phyloP scores from a whole-genome alignment of 2,329 filamentous ascomycete genomes.

The Verticillium dahliae region DNA sequence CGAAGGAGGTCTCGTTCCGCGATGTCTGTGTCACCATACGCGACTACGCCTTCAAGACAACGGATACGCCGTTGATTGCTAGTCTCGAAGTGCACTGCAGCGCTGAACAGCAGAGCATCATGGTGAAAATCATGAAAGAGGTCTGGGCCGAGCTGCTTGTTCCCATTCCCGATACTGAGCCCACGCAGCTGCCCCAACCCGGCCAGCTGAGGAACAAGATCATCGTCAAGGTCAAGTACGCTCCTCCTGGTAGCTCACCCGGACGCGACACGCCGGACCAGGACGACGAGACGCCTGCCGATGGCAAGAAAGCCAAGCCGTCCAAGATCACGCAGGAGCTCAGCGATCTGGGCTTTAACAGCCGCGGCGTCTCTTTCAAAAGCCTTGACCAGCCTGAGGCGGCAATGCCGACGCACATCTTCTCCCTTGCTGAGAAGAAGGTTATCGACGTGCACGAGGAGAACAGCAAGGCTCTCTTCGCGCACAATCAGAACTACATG shows the following conservation, averaged over 20 bases:
- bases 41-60: constrained; percentile 68
- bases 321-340: constrained; percentile 67
- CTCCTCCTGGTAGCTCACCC: constrained; percentile 32
- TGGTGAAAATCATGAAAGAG: constrained; percentile 88
- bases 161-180: constrained; percentile 40
- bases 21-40: constrained; percentile 76
- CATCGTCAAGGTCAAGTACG: constrained; percentile 74
- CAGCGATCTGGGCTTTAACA: constrained; percentile 74
- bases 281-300: constrained; percentile 32
- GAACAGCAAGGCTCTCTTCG: constrained; percentile 52
- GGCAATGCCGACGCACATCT: constrained; percentile 60
- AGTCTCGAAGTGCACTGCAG: constrained; percentile 88
- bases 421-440: constrained; percentile 57
- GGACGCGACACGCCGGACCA: constrained; percentile 26
- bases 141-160: constrained; percentile 72
- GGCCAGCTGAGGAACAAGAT: constrained; percentile 70
- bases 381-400: constrained; percentile 67
- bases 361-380: constrained; percentile 75
- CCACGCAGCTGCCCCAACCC: constrained; percentile 56
- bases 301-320: constrained; percentile 35
- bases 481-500: constrained; percentile 74
- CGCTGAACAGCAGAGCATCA: constrained; percentile 73
- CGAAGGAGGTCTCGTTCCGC: constrained; percentile 80
- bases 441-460: constrained; percentile 56
- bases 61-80: constrained; percentile 81